Evolutionary conservation across 495 filamentous ascomycete species (phyloP), one percentile per base, ranked within the genome.

Genomic region (Sporormia fimetaria): DNA sequence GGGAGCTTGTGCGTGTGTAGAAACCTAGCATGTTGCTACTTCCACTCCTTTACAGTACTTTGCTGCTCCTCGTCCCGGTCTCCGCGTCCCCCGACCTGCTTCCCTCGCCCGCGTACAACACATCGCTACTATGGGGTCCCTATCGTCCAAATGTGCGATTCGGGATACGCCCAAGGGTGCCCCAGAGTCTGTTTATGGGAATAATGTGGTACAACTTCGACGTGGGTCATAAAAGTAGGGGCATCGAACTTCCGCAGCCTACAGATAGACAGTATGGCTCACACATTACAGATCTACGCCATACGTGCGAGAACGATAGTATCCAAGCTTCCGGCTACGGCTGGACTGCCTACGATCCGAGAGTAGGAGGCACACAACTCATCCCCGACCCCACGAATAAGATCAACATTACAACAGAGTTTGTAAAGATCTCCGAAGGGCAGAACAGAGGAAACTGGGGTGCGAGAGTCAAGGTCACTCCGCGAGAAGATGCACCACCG

Each of bases 301-400:
- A 96, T 59, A 92, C 90, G 0, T 98, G 90, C 62, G 87, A 95
- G 58, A 68, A 86, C 56, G 84, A 94, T 17, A 20, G 20, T 55
- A 95, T 96, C 81, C n/a, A n/a, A n/a, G n/a, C n/a, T n/a, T 75
- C 74, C 29, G 85, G 88, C 26, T 98, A 96, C 58, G 90, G 87
- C 44, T 98, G 90, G 90, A 87, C 95, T 46, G 73, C 88, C 53
- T 98, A 90, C 63, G 90, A 96, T 60, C 74, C 83, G 12, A 69
- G 90, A 32, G 76, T 67, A 31, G 90, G 92, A 47, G 90, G 90
- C 29, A 67, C 78, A 18, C 82, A 96, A 65, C 80, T 80, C 14
- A 87, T 96, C 37, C 78, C 83, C 49, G 90, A 98, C 54, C 75
- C 71, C 12, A 77, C 74, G 17, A 98, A 96, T 62, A 73, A 66